Evolutionary conservation across 805 yeast genomes (phyloP), one percentile per base, ranked within the genome.

Genomic region (Ogataea thermomethanolica): DNA sequence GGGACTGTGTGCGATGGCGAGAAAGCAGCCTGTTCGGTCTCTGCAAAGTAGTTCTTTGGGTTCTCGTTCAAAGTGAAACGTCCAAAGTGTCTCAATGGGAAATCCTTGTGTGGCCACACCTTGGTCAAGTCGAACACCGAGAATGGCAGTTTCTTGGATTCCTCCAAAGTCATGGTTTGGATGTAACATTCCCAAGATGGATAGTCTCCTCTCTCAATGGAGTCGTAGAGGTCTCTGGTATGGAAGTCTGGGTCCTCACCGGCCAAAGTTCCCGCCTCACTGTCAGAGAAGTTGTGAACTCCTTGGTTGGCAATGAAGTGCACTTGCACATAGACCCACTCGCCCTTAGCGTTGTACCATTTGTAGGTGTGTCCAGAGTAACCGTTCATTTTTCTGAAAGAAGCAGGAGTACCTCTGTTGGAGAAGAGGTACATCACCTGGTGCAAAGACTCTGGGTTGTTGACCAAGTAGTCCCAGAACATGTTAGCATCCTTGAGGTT

Each of bases 51-150:
- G 65, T 87, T 87, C 64, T 76, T 69, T 45, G 95, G 93, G 67
- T 87, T 87, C 66, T 84, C 86, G 64, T 87, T 83, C 62, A 87
- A 66, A 1, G 78, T 79, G 50, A 87, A 69, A 62, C 79, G 81
- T 62, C 95, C 96, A 59, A 88, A 81, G 63, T 80, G 79, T 64
- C 95, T 78, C 68, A 88, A 66, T 58, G 96, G 96, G 73, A 79
- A 88, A 42, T 87, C 81, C 53, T 67, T 69, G 60, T 88, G 95
- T 25, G 96, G 88, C 96, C 96, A 88, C 41, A 85, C 84, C 70
- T 89, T 89, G 49, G 96, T 88, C 63, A 88, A 73, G 66, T 88
- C 96, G 60, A 85, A 87, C 32, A 89, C 90, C 5, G 91, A 83
- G 67, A 84, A 87, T 59, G 83, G 82, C 35, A 76, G 76, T 45